phyloP scores from a whole-genome alignment of 352 stramenopile genomes.

The Globisporangium camurandrum region DNA sequence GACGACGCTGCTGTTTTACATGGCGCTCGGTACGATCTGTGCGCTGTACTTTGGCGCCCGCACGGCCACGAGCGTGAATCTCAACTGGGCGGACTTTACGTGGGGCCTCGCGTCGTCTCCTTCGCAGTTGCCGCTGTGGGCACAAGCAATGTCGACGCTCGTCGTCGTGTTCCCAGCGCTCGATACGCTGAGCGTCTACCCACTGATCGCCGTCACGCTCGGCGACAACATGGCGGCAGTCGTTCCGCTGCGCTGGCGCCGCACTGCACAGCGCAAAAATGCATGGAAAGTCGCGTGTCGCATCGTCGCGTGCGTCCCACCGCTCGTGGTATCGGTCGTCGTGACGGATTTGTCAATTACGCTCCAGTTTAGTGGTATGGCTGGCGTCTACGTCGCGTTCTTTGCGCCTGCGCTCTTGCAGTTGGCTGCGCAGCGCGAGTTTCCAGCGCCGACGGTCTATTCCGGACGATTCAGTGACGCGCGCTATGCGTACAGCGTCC shows the following conservation, averaged over 20 bases:
- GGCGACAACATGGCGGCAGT: constrained; percentile 84
- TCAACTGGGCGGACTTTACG: constrained; percentile 88
- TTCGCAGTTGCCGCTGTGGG: constrained; percentile 43
- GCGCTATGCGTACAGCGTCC: constrained; percentile 47
- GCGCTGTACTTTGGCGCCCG: constrained; percentile 83
- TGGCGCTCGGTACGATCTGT: constrained; percentile 63
- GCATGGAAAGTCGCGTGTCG: constrained; percentile 76
- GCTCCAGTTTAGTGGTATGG: constrained; percentile 77
- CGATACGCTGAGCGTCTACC: constrained; percentile 88
- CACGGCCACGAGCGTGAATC: constrained; percentile 79
- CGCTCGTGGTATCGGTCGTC: constrained; percentile 70
- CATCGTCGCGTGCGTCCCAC: constrained; percentile 69
- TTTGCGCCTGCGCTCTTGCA: constrained; percentile 72
- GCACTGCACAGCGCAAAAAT: constrained; percentile 17
- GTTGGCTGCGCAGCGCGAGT: constrained; percentile 38
- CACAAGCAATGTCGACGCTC: constrained; percentile 59
- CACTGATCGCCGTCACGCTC: constrained; percentile 89
- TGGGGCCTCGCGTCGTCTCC: constrained; percentile 59
- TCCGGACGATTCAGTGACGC: constrained; percentile 50
- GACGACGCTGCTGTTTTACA: constrained; percentile 84
- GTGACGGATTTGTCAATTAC: constrained; percentile 82
- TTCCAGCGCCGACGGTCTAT: constrained; percentile 49
- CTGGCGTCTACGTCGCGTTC: constrained; percentile 77
- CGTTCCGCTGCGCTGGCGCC: constrained; percentile 33
- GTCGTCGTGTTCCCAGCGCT: constrained; percentile 87